Base-by-base conservation (phyloP, 345 rosid genomes). In the Salix brachista region DNA sequence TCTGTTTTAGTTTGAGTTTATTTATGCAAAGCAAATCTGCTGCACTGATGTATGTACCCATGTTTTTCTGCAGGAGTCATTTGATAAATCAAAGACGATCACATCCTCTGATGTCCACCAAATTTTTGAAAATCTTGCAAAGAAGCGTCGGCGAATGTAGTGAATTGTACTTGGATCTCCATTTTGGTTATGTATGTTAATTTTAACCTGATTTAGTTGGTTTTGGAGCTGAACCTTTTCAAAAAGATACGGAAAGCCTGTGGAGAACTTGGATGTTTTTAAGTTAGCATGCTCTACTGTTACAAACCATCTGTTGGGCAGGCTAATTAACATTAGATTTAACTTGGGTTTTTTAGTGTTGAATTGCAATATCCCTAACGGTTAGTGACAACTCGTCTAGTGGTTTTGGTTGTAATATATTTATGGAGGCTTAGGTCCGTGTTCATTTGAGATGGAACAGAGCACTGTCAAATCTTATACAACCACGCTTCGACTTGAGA, bases 71-170 rank as follows among this genome's bases (percentile, higher is more conserved):
- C 87, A 91, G 98, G 97, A 85, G 69, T 85, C 97, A 3, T 84
- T 83, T 70, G 99, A 92, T 78, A 85, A 95, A 18, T 94, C 98
- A n/a, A 91, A 91, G 79, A 84, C 95, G 41, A 82, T 94, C 88
- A 92, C 98, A 1, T 39, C 95, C 75, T 92, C 79, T 60, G 98
- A 92, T 84, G 87, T 96, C 37, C 90, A 86, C 65, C 93, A 92
- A 82, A 91, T 96, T 75, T 96, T 96, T 44, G 89, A 95, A 75
- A 94, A 94, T 83, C 97, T 96, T 77, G 90, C 91, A 46, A 93
- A 92, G 88, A 93, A 94, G 85, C 94, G 97, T 30, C 81, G 72
- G 67, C 97, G 90, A 14, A 70, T 72, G 75, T 77, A 91, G 85
- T 88, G 79, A 80, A 72, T 71, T 65, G 11, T 36, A 16, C 36